A percentile compares a stretch with the other conserved stretches of the same genome.
These are phyloP conservation scores for Leptographium flavum DNA, from an alignment of 2,329 filamentous ascomycete genomes.

Conservation along the genomic window DNA sequence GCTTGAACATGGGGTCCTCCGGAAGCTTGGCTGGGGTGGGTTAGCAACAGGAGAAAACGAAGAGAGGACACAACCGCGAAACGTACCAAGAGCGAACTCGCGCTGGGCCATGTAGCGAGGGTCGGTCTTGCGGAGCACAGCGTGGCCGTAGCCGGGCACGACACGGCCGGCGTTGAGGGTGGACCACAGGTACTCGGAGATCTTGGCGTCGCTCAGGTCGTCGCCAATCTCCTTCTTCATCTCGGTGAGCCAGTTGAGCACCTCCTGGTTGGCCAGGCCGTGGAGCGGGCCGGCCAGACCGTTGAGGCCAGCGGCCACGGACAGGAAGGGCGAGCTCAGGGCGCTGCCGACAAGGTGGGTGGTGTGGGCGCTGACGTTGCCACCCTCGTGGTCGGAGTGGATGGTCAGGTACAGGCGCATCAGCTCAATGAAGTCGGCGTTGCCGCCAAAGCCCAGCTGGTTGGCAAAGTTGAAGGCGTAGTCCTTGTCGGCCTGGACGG, in stretches of 20 bases:
- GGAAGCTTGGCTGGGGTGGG: slow-evolving; percentile 56
- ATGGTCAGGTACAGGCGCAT: slow-evolving; percentile 99
- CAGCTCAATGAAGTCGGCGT: slow-evolving; percentile 94
- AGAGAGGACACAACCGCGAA: neutral
- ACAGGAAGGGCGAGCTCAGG: slow-evolving; percentile 94
- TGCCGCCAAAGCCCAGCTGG: slow-evolving; percentile 92
- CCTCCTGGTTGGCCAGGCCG: slow-evolving; percentile 99
- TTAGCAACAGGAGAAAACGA: neutral
- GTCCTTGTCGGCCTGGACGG: slow-evolving; percentile 97
- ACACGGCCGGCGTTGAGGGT: slow-evolving; percentile 93
- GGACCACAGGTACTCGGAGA: slow-evolving; percentile 97
- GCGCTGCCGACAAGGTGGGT: slow-evolving; percentile 95
- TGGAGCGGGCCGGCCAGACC: slow-evolving; percentile 96
- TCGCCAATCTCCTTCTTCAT: slow-evolving; percentile 94
- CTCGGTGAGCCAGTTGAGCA: slow-evolving; percentile 96
- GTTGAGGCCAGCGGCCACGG: slow-evolving; percentile 89
- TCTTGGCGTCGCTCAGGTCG: slow-evolving; percentile 89
- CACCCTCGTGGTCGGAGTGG: slow-evolving; percentile 99
- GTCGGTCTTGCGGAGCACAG: slow-evolving; percentile 98
- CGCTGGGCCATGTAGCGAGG: slow-evolving; percentile 98
- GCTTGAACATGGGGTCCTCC: slow-evolving; percentile 99
- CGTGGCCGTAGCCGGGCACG: slow-evolving; percentile 95
- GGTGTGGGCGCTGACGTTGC: slow-evolving; percentile 96
- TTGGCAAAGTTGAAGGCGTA: slow-evolving; percentile 99
- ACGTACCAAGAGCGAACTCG: slow-evolving; percentile 67